Percentiles rank a stretch among this genome's conserved stretches.
Conservation (phyloP, 306 rosid species). For the Crataegus laevigata region DNA sequence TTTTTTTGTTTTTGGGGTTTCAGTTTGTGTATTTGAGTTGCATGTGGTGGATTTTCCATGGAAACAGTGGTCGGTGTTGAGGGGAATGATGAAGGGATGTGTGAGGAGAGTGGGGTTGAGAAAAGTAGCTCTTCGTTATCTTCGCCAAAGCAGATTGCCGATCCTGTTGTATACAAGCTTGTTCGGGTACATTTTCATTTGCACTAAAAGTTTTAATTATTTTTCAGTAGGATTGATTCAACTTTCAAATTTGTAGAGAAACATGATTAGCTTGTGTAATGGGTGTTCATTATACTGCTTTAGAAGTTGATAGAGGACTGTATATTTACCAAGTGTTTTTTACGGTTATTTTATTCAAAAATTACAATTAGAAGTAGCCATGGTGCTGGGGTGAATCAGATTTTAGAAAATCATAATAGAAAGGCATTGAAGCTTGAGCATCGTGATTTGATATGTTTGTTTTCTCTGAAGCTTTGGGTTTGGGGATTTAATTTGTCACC, state of each 20-base stretch:
- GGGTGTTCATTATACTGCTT: background rate
- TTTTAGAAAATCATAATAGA: background rate
- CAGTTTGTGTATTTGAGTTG: conserved; percentile 84
- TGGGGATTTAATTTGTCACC: background rate
- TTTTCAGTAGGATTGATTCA: background rate
- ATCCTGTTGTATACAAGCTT: conserved; percentile 94
- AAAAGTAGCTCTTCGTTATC: conserved; percentile 51
- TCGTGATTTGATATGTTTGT: background rate
- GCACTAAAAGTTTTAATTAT: background rate
- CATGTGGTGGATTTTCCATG: conserved; percentile 91
- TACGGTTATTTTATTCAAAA: background rate
- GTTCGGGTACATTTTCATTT: conserved; percentile 65
- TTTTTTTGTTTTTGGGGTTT: conserved; percentile 17
- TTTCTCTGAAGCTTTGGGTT: background rate
- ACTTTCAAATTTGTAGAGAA: background rate
- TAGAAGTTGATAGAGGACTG: background rate
- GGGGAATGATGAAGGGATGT: conserved; percentile 62
- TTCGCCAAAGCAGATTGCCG: conserved; percentile 59
- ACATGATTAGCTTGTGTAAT: background rate
- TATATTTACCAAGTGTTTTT: background rate
- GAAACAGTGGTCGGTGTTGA: conserved; percentile 74
- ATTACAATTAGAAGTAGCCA: background rate
- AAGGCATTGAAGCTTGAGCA: background rate
- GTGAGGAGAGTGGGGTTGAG: conserved; percentile 50
- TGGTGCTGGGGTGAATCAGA: background rate